These are phyloP conservation scores for Tulasnella sp. DNA, from an alignment of 768 basidiomycete genomes.

Conservation along the genomic window DNA sequence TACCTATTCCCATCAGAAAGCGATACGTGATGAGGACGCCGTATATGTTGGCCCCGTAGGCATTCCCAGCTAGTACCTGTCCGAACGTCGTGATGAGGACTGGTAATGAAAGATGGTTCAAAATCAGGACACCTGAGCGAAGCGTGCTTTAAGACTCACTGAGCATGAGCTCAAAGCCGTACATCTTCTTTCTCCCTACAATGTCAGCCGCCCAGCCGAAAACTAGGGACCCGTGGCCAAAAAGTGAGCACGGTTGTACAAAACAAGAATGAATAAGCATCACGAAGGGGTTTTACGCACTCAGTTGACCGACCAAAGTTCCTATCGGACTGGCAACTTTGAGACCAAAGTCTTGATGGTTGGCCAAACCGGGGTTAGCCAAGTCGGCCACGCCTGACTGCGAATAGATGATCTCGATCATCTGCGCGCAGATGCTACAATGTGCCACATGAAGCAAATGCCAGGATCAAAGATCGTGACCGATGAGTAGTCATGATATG, in stretches of 20 bases:
- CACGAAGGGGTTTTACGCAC: too few species aligned
- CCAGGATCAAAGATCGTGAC: too few species aligned
- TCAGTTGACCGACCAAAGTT: slow-evolving; percentile 26
- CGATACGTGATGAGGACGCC: slow-evolving; percentile 53
- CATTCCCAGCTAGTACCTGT: slow-evolving; percentile 64
- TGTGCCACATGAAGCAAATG: slow-evolving; percentile 64
- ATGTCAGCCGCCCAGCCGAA: slow-evolving; percentile 73
- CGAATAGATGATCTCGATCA: not conserved
- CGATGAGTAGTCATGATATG: slow-evolving; percentile 9
- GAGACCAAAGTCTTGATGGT: slow-evolving; percentile 61
- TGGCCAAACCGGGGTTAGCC: slow-evolving; percentile 30
- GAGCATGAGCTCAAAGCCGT: slow-evolving; percentile 65
- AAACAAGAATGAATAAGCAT: too few species aligned
- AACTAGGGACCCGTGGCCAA: too few species aligned
- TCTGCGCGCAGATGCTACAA: slow-evolving; percentile 56
- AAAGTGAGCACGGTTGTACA: too few species aligned
- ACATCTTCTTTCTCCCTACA: slow-evolving; percentile 39
- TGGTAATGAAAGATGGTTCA: slow-evolving; percentile 2
- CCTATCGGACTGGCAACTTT: slow-evolving; percentile 63
- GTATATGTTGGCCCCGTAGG: slow-evolving; percentile 55
- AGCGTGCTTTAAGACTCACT: slow-evolving; percentile 23
- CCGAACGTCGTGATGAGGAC: slow-evolving; percentile 65
- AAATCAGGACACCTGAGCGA: not conserved
- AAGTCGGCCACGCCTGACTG: not conserved
- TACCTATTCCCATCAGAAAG: slow-evolving; percentile 41